These are phyloP conservation scores for Plasmodium fragile DNA, from an alignment of 169 alveolate species.

Conservation along the genomic window DNA sequence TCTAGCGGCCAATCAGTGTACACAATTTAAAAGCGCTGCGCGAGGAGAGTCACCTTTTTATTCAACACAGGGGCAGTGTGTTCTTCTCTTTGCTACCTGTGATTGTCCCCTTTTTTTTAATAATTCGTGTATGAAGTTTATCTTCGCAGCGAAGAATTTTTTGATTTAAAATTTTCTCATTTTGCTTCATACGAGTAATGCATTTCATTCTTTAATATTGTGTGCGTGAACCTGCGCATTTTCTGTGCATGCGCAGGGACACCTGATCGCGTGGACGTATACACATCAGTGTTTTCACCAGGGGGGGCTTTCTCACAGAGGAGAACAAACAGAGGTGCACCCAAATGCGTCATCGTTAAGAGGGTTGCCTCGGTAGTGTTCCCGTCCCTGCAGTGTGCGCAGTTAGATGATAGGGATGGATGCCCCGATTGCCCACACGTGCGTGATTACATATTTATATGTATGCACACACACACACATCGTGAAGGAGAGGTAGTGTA, in stretches of 20 bases:
- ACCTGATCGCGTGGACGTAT: not conserved
- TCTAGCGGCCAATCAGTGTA: not conserved
- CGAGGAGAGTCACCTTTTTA: not conserved
- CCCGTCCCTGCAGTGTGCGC: not conserved
- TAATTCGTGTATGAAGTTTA: not conserved
- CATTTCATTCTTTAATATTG: not conserved
- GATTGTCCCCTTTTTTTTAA: not conserved
- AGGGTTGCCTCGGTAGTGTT: not conserved
- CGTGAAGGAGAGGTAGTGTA: not conserved
- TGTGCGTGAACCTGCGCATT: not conserved
- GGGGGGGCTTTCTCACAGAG: not conserved
- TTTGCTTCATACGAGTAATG: not conserved
- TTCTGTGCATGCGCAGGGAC: constrained; percentile 5
- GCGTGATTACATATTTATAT: not conserved
- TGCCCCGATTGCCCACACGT: not conserved
- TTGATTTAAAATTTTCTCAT: not conserved
- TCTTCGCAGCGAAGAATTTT: not conserved
- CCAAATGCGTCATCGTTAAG: not conserved
- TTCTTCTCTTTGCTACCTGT: not conserved
- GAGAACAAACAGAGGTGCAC: not conserved
- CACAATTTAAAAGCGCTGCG: not conserved
- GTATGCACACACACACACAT: not conserved
- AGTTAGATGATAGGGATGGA: not conserved
- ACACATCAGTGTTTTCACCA: not conserved
- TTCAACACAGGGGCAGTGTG: not conserved